These are phyloP conservation scores for Sideroxylon spinosum DNA, from an alignment of 179 eudicot genomes.

Conservation along the genomic window DNA sequence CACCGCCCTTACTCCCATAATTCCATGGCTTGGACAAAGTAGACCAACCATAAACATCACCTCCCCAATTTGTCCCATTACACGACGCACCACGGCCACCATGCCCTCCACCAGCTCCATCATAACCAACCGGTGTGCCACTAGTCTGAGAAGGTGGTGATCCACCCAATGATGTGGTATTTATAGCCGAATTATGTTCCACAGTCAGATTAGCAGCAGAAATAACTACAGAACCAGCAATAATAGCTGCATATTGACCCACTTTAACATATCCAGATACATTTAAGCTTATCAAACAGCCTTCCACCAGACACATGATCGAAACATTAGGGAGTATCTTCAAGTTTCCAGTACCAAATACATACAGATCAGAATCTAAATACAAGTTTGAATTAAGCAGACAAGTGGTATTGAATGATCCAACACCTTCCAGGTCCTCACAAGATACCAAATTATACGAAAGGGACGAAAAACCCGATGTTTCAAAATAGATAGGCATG, in stretches of 20 bases:
- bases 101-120: conserved; percentile 89
- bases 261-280: conserved; percentile 60
- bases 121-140: conserved; percentile 78
- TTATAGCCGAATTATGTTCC: conserved; percentile 51
- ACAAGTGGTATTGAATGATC: conserved; percentile 77
- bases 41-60: conserved; percentile 83
- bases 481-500: conserved; percentile 10
- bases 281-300: conserved; percentile 57
- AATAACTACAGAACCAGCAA: conserved; percentile 59
- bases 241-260: conserved; percentile 54
- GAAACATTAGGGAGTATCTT: conserved; percentile 67
- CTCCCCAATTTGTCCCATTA: conserved; percentile 63
- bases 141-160: conserved; percentile 76
- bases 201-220: conserved; percentile 55
- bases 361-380: conserved; percentile 45
- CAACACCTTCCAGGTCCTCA: conserved; percentile 72
- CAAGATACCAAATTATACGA: conserved; percentile 43
- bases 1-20: conserved; percentile 84
- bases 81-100: conserved; percentile 93
- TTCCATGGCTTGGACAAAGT: conserved; percentile 65
- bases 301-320: conserved; percentile 53
- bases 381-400: conserved; percentile 49
- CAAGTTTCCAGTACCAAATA: conserved; percentile 59
- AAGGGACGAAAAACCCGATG: conserved; percentile 20
- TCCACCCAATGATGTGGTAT: conserved; percentile 67